Evolutionary conservation across 73 alveolate species (phyloP), one percentile per base, ranked within the genome.

Genomic region (Paramecium sexaurelia): DNA sequence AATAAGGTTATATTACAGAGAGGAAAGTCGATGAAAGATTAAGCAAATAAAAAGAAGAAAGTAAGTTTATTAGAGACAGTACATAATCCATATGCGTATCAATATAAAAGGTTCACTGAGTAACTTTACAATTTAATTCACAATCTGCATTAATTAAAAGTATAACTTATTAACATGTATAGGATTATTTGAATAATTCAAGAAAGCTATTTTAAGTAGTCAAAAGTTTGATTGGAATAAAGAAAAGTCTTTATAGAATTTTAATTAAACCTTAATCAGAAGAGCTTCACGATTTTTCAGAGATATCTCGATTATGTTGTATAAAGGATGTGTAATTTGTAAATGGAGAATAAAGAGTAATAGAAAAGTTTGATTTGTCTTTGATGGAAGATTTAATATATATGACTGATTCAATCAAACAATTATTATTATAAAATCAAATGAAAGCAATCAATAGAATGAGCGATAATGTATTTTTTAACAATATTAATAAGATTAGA

Each of bases 111-210:
- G 11, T 61, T 61, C 26, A 61, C 83, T 22, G 83, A 71, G 29
- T 11, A 71, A 11, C 57, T 71, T 3, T 71, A 71, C 26, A 35
- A 32, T 71, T 71, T 71, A 71, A 71, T 37, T 10, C 86, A 71
- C 7, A 71, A 71, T 20, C 86, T 71, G 5, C 83, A 66, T 66
- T 66, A 32, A 29, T 66, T 66, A 66, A 73, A 73, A 73, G 57
- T 51, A 51, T 15, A 17, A n/a, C 19, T 8, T 17, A 15, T 51
- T 51, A 51, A 51, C 29, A 51, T 51, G 2, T 24, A 22, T 66
- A 66, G 84, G 84, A 73, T 11, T 73, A 73, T 73, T 24, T 73
- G 32, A 73, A 73, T 73, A 73, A 73, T 73, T 73, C 56, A n/a
- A 73, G 87, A 41, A 73, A 73, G 45, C 57, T 73, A 9, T 73